Base-by-base conservation (phyloP, 805 yeast genomes). In the Candida takata region DNA sequence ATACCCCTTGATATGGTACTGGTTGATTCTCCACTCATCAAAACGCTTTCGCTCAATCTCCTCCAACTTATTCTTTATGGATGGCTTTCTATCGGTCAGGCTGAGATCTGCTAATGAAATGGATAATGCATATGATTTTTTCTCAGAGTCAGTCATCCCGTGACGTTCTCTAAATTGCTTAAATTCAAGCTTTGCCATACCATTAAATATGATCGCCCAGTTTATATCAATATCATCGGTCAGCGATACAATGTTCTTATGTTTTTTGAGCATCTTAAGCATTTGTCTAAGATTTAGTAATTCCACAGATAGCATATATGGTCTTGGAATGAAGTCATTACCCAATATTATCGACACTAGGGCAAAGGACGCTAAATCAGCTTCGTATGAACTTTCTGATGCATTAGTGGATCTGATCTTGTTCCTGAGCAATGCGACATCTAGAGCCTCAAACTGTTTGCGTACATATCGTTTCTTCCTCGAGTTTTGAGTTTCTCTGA, bases 321-420 rank as follows among this genome's bases (percentile, higher is more conserved):
- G 73, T 51, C 84, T 80, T 9, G 97, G 97, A 51, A 88, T 67
- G 75, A 90, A 92, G 68, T 92, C 98, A 54, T 92, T 92, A 45
- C 98, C 98, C 44, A 92, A 79, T 38, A 92, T 92, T 51, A 82
- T 84, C n/a, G 27, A 23, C 5, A 27, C 33, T 4, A 31, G 9
- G 1, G 18, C 27, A 16, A 31, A 24, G 3, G 27, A n/a, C 5
- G 8, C 7, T 10, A 31, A 14, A 14, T 31, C 24, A 14, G n/a
- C 4, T 14, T 15, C 12, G 13, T 14, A 4, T 8, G 32, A 14
- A n/a, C 16, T 19, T 12, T 17, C 17, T 6, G 26, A n/a, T 5
- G 24, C 16, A 16, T 31, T 13, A n/a, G 12, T 23, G 27, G 19
- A 23, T 15, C 21, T 4, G 9, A 21, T 10, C 23, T 16, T 16